phyloP scores from a whole-genome alignment of 1,139 yeast species.

The Sugiyamaella novakii region DNA sequence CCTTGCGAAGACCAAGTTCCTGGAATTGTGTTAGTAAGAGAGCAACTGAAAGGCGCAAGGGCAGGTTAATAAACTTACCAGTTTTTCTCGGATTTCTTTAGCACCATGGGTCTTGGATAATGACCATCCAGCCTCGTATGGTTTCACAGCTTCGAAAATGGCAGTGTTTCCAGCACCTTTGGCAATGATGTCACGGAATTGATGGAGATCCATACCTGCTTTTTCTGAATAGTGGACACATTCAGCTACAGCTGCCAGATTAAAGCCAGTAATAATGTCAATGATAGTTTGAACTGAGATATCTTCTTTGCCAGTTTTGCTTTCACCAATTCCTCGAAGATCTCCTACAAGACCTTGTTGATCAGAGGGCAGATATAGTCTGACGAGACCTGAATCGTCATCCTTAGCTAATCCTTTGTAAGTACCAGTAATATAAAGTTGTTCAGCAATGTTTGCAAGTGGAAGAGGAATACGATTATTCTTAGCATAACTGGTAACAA shows the following conservation, averaged over 20 bases:
- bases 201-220: slow-evolving; percentile 21
- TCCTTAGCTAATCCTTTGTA: slow-evolving; percentile 18
- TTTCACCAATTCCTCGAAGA: slow-evolving; percentile 10
- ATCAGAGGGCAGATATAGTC: slow-evolving; percentile 17
- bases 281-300: slow-evolving; percentile 19
- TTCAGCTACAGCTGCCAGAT: slow-evolving; percentile 20
- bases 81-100: slow-evolving; percentile 7
- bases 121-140: slow-evolving; percentile 16
- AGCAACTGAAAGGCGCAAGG: too few species aligned
- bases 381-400: slow-evolving; percentile 22
- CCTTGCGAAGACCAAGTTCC: slow-evolving; percentile 18
- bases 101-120: slow-evolving; percentile 1
- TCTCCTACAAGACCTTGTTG: slow-evolving; percentile 19
- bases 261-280: slow-evolving; percentile 21
- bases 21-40: slow-evolving; percentile 2
- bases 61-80: slow-evolving; percentile 8
- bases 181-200: slow-evolving; percentile 19
- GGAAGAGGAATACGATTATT: slow-evolving; percentile 19
- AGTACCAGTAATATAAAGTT: slow-evolving; percentile 19
- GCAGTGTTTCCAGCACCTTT: slow-evolving; percentile 23
- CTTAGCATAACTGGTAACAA: slow-evolving; percentile 23
- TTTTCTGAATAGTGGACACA: slow-evolving; percentile 18
- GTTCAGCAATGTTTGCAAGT: slow-evolving; percentile 22
- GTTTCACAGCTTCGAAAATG: slow-evolving; percentile 18
- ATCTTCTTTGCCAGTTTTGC: slow-evolving; percentile 9